These are phyloP conservation scores for Picea glauca DNA, from an alignment of 75 land plant species.

Conservation along the genomic window DNA sequence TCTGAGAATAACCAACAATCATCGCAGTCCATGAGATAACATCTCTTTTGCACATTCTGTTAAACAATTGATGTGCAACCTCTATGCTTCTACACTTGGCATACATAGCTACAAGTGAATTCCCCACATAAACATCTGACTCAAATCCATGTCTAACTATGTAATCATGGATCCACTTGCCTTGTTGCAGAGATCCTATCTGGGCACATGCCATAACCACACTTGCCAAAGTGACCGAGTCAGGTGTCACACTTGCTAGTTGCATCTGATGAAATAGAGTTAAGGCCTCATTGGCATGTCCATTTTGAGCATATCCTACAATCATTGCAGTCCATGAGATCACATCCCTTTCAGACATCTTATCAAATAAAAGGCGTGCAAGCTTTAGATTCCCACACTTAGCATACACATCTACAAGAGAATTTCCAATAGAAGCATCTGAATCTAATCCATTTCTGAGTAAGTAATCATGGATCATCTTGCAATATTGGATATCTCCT, in stretches of 20 bases:
- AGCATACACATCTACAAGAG: conserved; percentile 43
- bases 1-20: conserved; percentile 41
- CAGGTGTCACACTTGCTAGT: conserved; percentile 31
- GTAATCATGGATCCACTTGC: conserved; percentile 26
- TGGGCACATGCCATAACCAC: conserved; percentile 56
- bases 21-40: conserved; percentile 54
- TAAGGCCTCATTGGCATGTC: conserved; percentile 43
- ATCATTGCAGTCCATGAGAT: conserved; percentile 63
- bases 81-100: conserved; percentile 54
- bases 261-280: conserved; percentile 43
- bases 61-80: neutral
- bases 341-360: conserved; percentile 28
- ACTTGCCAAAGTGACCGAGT: conserved; percentile 47
- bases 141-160: conserved; percentile 24
- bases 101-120: conserved; percentile 56
- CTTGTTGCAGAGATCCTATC: conserved; percentile 32
- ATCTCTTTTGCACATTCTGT: conserved; percentile 21
- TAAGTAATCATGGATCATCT: conserved; percentile 35
- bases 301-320: conserved; percentile 49
- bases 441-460: conserved; percentile 26
- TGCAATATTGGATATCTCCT: conserved; percentile 13
- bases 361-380: conserved; percentile 39
- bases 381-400: conserved; percentile 31
- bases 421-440: conserved; percentile 42
- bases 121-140: conserved; percentile 33